Evolutionary conservation across 2,329 filamentous ascomycete genomes (phyloP).

Genomic region (Daldinia sp.): DNA sequence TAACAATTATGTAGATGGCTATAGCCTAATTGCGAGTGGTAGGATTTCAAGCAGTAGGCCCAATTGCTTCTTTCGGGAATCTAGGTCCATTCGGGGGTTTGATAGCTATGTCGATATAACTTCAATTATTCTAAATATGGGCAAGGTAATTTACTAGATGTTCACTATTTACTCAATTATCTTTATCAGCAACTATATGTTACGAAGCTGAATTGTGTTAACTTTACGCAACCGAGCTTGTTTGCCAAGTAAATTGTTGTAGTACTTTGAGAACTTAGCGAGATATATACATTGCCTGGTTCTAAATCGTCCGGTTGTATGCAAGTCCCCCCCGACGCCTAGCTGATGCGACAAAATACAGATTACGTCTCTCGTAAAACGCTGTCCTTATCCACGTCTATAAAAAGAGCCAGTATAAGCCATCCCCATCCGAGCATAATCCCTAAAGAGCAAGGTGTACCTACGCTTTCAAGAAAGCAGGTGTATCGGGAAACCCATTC

Average conservation of each 20-base stretch:
- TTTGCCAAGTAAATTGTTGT: not conserved
- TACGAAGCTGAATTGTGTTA: not conserved
- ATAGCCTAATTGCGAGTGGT: no score
- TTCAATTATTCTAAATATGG: no score
- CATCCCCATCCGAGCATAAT: not conserved
- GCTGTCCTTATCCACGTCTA: not conserved
- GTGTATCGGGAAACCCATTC: slow-evolving; percentile 56
- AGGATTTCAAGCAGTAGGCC: no score
- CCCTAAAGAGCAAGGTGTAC: not conserved
- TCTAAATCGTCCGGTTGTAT: slow-evolving; percentile 16
- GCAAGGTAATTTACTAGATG: no score
- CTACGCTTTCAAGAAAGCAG: slow-evolving; percentile 21
- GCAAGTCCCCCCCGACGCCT: slow-evolving; percentile 40
- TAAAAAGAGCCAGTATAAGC: not conserved
- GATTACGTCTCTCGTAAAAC: slow-evolving; percentile 11
- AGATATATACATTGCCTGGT: slow-evolving; percentile 23
- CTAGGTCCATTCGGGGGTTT: no score
- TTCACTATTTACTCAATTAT: no score
- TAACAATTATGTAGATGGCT: no score
- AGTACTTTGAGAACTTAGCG: not conserved
- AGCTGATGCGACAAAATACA: slow-evolving; percentile 42
- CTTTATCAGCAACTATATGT: not conserved
- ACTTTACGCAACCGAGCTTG: not conserved
- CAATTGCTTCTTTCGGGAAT: no score
- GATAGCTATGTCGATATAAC: no score